These are phyloP conservation scores for Cytospora schulzeri DNA, from an alignment of 2,329 filamentous ascomycete genomes.

Conservation along the genomic window DNA sequence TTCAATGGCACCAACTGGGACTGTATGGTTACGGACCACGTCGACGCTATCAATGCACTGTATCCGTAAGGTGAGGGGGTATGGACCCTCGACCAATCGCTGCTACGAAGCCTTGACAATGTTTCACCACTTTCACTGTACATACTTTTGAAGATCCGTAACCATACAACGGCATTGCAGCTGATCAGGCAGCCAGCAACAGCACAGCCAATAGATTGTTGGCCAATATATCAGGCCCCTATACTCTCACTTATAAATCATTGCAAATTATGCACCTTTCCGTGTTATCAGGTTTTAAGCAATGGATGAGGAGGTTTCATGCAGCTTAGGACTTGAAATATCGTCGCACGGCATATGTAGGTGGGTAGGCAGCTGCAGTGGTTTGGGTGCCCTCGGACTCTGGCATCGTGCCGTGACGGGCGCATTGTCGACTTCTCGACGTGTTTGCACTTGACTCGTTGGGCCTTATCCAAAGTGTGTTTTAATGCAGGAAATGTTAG, in stretches of 20 bases:
- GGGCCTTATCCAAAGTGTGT: background rate
- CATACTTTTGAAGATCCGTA: background rate
- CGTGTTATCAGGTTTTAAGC: no score
- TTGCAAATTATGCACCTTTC: no score
- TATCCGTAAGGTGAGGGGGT: background rate
- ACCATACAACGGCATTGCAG: no score
- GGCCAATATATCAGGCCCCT: no score
- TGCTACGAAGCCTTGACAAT: no score
- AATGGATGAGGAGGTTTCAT: no score
- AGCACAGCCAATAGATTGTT: no score
- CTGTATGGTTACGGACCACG: slow-evolving; percentile 29
- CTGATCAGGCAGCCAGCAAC: no score
- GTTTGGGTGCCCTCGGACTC: background rate
- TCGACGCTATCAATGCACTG: slow-evolving; percentile 27
- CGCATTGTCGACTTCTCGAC: slow-evolving; percentile 4
- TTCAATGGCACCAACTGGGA: slow-evolving; percentile 28
- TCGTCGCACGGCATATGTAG: background rate
- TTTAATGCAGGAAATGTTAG: slow-evolving; percentile 13
- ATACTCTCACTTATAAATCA: background rate
- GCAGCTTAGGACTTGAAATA: no score
- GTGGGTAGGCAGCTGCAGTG: no score
- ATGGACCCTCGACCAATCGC: background rate
- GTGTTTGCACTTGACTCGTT: slow-evolving; percentile 8
- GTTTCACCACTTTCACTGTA: background rate
- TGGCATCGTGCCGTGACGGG: background rate